Evolutionary conservation across 2,329 filamentous ascomycete genomes (phyloP), one percentile per base, ranked within the genome.

Genomic region (Arthrinium phaeospermum): DNA sequence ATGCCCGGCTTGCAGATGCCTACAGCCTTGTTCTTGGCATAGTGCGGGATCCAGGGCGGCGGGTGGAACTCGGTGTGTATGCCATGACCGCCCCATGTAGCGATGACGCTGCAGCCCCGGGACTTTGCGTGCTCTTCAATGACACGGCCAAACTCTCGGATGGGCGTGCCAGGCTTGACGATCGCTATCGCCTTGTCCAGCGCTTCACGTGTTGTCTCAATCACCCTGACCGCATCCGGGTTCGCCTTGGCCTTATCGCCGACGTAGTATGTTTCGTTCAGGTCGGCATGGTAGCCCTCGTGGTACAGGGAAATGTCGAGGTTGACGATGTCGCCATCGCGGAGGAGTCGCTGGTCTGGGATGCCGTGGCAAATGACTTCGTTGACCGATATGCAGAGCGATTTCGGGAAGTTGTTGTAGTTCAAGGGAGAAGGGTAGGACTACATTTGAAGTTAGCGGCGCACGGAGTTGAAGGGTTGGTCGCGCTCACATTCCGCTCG

Each of bases 321-420:
- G 84, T 98, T 98, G 79, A 98, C 84, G 76, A 98, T 98, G 79
- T 98, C 96, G 73, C 96, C 96, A 76, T 98, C 95, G 74, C 94
- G 84, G 0, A 98, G 88, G 8, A 93, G 87, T 70, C 95, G 90
- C 81, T 96, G 91, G 80, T 98, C 96, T 19, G 96, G 96, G 75
- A 98, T 98, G 71, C 96, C 96, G 86, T 98, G 96, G 85, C 96
- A 98, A 81, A 98, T 98, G 75, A 97, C 93, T 84, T 98, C 96
- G 86, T 98, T 98, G 64, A 93, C 84, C 2, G 95, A 98, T 4
- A 96, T 98, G 84, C 96, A 98, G 72, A 98, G 93, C 0, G 96
- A 98, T 85, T 98, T 98, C 75, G 96, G 96, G 84, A 98, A 98
- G 82, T 95, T 88, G 86, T 93, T 92, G 84, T 98, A 98, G 85